phyloP scores from a whole-genome alignment of 148 eudicot genomes.

The Nepenthes mirabilis region DNA sequence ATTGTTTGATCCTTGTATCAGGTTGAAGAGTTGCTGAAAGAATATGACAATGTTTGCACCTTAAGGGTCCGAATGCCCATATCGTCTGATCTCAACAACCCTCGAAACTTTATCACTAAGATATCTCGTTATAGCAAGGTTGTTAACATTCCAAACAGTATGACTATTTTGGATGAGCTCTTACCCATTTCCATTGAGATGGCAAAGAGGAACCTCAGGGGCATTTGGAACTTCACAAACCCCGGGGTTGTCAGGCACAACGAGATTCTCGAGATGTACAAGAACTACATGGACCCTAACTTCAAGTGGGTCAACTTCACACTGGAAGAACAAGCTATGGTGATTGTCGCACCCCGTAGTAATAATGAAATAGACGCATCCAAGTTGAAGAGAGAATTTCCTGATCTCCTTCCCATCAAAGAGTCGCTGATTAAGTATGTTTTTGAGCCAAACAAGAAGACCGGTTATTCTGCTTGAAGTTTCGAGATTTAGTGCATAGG shows the following conservation, averaged over 20 bases:
- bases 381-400: slow-evolving; percentile 42
- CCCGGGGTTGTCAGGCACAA: slow-evolving; percentile 52
- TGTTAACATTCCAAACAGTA: slow-evolving; percentile 53
- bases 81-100: slow-evolving; percentile 48
- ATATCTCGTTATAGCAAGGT: slow-evolving; percentile 36
- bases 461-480: slow-evolving; percentile 9
- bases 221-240: slow-evolving; percentile 52
- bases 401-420: slow-evolving; percentile 35
- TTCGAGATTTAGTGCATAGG: too few species aligned
- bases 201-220: slow-evolving; percentile 47
- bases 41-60: slow-evolving; percentile 50
- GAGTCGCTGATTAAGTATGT: slow-evolving; percentile 53
- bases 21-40: slow-evolving; percentile 47
- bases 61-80: slow-evolving; percentile 53
- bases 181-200: slow-evolving; percentile 50
- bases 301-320: slow-evolving; percentile 41
- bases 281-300: slow-evolving; percentile 32
- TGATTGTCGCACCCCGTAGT: slow-evolving; percentile 44
- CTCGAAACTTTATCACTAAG: slow-evolving; percentile 47
- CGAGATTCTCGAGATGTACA: slow-evolving; percentile 48
- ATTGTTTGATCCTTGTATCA: slow-evolving; percentile 3
- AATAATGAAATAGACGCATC: slow-evolving; percentile 51
- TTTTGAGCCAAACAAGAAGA: slow-evolving; percentile 40
- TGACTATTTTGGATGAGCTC: slow-evolving; percentile 53
- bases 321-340: slow-evolving; percentile 52